Evolutionary conservation across 169 alveolate species (phyloP).

Genomic region (Sarcocystis neurona): DNA sequence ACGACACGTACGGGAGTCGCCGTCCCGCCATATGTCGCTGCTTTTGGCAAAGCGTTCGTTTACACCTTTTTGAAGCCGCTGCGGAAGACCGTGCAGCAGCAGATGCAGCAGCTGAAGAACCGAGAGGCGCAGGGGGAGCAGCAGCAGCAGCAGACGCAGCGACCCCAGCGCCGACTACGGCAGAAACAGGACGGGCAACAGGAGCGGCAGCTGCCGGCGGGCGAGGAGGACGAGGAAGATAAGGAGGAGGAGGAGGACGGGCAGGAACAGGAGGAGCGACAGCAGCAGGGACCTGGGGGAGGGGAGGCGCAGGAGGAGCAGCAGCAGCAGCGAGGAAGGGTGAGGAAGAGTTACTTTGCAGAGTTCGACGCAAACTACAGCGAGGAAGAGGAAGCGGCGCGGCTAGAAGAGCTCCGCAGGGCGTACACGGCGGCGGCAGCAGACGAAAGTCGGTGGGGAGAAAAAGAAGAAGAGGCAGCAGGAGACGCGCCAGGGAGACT

Average conservation of each 20-base stretch:
- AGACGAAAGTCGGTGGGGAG: neutral
- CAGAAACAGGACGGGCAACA: neutral
- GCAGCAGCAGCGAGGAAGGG: too few species aligned
- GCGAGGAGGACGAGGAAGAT: neutral
- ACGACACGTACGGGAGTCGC: constrained; percentile 4
- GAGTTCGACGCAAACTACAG: neutral
- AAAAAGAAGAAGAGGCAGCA: neutral
- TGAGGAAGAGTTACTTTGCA: neutral
- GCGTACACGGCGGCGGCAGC: neutral
- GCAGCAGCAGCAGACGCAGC: too few species aligned
- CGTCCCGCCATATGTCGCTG: neutral
- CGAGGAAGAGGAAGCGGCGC: neutral
- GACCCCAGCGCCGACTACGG: too few species aligned
- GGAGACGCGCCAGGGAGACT: neutral
- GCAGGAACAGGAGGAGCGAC: too few species aligned
- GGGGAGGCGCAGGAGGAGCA: too few species aligned
- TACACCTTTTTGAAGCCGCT: neutral
- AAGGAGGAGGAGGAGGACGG: too few species aligned
- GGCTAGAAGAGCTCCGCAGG: neutral
- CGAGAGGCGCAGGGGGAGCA: neutral
- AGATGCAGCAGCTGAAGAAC: neutral
- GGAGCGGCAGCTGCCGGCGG: neutral
- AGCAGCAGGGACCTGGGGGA: too few species aligned
- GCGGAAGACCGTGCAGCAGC: neutral
- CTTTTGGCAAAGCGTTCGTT: neutral